Percentiles rank a stretch among this genome's conserved stretches.
These are phyloP conservation scores for Penicillium paxilli DNA, from an alignment of 495 filamentous ascomycete species.

Conservation along the genomic window DNA sequence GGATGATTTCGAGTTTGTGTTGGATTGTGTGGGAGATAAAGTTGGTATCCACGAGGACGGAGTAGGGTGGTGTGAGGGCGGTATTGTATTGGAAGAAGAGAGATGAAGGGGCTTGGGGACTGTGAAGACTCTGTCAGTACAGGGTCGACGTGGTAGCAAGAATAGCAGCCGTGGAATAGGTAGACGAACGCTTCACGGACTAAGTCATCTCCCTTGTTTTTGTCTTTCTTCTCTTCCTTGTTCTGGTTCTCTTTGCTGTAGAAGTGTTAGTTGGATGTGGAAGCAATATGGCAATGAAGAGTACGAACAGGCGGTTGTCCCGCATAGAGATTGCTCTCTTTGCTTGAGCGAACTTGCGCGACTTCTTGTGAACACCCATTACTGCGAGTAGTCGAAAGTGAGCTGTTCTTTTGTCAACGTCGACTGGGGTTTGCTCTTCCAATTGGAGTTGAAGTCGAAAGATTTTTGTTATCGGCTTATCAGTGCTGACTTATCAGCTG, in stretches of 20 bases:
- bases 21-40: slow-evolving; percentile 91
- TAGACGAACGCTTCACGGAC: slow-evolving; percentile 35
- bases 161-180: too few species aligned
- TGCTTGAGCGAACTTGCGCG: slow-evolving; percentile 60
- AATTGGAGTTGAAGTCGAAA: neutral
- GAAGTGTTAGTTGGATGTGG: slow-evolving; percentile 53
- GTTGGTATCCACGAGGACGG: slow-evolving; percentile 85
- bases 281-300: neutral
- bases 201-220: slow-evolving; percentile 32
- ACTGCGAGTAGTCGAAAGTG: slow-evolving; percentile 8
- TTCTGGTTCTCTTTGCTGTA: slow-evolving; percentile 60
- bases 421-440: neutral
- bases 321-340: slow-evolving; percentile 27
- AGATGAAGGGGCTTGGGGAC: slow-evolving; percentile 72
- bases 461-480: slow-evolving; percentile 2
- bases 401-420: neutral
- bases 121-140: neutral
- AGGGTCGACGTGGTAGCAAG: neutral
- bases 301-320: slow-evolving; percentile 26
- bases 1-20: slow-evolving; percentile 81
- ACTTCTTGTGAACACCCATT: slow-evolving; percentile 66
- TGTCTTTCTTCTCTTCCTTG: slow-evolving; percentile 54
- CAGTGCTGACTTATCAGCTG: neutral
- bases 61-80: slow-evolving; percentile 86
- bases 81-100: slow-evolving; percentile 97